Percentiles rank a stretch among this genome's conserved stretches.
Evolutionary conservation across 2,329 filamentous ascomycete genomes (phyloP).

Genomic region (Colletotrichum sp.): DNA sequence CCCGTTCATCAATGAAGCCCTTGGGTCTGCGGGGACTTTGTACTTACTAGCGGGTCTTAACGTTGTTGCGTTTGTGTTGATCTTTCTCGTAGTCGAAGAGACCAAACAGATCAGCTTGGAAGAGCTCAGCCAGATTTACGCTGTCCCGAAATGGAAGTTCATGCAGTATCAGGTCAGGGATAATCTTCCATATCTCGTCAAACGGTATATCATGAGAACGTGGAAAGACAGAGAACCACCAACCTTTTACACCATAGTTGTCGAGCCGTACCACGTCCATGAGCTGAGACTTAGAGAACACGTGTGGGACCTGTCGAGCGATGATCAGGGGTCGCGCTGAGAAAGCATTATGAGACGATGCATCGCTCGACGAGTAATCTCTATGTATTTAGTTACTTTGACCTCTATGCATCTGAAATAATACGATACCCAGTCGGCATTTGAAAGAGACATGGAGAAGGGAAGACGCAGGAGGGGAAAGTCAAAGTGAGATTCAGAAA

Average conservation of each 20-base stretch:
- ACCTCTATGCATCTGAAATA: too few species aligned
- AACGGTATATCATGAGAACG: neutral
- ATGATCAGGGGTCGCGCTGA: neutral
- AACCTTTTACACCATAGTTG: neutral
- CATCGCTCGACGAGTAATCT: too few species aligned
- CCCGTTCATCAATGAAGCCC: neutral
- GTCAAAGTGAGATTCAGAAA: too few species aligned
- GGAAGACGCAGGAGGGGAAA: too few species aligned
- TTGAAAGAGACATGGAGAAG: neutral
- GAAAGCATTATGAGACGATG: neutral
- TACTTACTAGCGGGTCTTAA: conserved; percentile 37
- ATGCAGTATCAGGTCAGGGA: conserved; percentile 14
- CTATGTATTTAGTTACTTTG: too few species aligned
- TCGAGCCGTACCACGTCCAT: neutral
- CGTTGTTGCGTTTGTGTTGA: conserved; percentile 45
- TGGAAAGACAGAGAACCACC: neutral
- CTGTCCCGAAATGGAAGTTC: conserved; percentile 39
- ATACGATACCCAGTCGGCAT: neutral
- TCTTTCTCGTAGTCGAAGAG: conserved; percentile 49
- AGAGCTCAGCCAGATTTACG: conserved; percentile 43
- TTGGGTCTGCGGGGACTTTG: neutral
- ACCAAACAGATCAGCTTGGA: conserved; percentile 43
- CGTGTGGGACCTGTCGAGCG: neutral
- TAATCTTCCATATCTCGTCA: neutral
- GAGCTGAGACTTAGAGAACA: neutral